phyloP scores from a whole-genome alignment of 192 early-diverging fungal genomes.

The Coemansia sp. region DNA sequence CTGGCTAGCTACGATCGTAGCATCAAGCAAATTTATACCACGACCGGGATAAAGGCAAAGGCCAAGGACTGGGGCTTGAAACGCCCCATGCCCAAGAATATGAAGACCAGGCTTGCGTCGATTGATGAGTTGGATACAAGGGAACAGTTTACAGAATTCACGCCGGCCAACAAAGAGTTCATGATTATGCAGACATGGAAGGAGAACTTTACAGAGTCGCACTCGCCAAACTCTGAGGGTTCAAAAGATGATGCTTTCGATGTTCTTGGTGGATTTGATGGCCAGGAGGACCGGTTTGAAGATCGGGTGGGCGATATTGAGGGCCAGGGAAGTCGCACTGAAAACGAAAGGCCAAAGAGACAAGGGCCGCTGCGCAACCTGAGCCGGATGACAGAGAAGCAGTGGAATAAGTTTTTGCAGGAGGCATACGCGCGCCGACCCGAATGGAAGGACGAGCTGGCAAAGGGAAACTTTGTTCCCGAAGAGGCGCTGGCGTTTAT shows the following conservation, averaged over 20 bases:
- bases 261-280: neutral
- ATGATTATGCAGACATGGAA: conserved; percentile 66
- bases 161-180: conserved; percentile 61
- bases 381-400: conserved; percentile 54
- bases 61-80: conserved; percentile 76
- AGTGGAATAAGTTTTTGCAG: conserved; percentile 65
- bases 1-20: conserved; percentile 66
- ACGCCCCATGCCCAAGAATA: conserved; percentile 65
- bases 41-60: conserved; percentile 51
- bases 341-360: neutral
- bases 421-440: conserved; percentile 55
- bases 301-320: neutral
- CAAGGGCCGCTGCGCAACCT: conserved; percentile 54
- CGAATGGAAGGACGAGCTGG: conserved; percentile 56
- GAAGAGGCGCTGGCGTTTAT: conserved; percentile 47
- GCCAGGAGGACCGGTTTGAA: neutral
- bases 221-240: conserved; percentile 36
- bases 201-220: conserved; percentile 69
- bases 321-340: neutral
- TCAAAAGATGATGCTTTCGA: neutral
- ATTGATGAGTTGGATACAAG: conserved; percentile 64
- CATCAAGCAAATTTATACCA: conserved; percentile 73
- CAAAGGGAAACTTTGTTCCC: conserved; percentile 34
- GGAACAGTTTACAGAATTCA: conserved; percentile 69
- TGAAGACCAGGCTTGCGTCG: conserved; percentile 58